Conservation (phyloP, 1,284 basidiomycete genomes). For the Termitomyces sp. region DNA sequence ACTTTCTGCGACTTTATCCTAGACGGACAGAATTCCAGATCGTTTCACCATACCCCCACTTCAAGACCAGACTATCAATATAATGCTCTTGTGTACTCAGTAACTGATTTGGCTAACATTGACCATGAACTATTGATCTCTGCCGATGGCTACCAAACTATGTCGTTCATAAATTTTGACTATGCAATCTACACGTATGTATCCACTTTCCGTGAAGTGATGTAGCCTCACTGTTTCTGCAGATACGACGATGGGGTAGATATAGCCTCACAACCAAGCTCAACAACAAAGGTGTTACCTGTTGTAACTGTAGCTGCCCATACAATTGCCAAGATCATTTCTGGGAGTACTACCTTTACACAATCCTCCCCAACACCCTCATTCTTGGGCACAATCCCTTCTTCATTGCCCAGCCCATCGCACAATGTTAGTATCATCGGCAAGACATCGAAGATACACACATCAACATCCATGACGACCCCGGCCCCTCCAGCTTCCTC, state of each 20-base stretch:
- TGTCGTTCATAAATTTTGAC: slow-evolving; percentile 32
- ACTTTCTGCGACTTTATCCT: slow-evolving; percentile 27
- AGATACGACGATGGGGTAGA: neutral
- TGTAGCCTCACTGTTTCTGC: too few species aligned
- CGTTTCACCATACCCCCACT: slow-evolving; percentile 22
- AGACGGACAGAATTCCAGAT: slow-evolving; percentile 19
- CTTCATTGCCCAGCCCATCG: neutral
- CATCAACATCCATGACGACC: neutral
- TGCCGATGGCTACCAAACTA: slow-evolving; percentile 4
- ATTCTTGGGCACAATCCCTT: too few species aligned
- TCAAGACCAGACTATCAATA: slow-evolving; percentile 16
- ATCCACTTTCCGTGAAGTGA: too few species aligned
- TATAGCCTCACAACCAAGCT: neutral
- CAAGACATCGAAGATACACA: neutral
- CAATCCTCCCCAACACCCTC: too few species aligned
- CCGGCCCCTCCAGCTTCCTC: neutral
- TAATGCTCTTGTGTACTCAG: slow-evolving; percentile 24
- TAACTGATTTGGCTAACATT: slow-evolving; percentile 18
- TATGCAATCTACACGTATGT: slow-evolving; percentile 36
- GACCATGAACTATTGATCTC: slow-evolving; percentile 25
- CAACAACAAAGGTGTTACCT: neutral
- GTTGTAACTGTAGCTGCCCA: too few species aligned
- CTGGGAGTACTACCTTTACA: too few species aligned
- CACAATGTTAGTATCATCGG: neutral
- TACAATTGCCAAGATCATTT: too few species aligned